phyloP scores from a whole-genome alignment of 2,329 filamentous ascomycete genomes.

The Lachnellula subtilissima region DNA sequence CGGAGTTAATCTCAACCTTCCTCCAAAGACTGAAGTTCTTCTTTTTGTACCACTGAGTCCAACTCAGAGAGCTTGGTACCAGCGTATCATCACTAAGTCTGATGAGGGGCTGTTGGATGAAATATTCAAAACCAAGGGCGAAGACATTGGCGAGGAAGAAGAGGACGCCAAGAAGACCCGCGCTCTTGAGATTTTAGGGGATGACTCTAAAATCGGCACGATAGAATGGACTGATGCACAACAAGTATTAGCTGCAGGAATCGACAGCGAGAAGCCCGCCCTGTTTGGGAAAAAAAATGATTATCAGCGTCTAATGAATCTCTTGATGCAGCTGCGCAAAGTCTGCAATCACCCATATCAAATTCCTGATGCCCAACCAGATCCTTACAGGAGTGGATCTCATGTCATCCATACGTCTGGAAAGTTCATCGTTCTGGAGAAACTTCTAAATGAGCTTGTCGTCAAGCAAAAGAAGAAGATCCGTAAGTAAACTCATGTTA shows the following conservation, averaged over 20 bases:
- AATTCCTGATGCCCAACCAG: constrained; percentile 26
- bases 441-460: constrained; percentile 78
- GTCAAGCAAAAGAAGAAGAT: constrained; percentile 63
- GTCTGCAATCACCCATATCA: constrained; percentile 82
- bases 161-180: constrained; percentile 35
- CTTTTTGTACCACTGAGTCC: constrained; percentile 54
- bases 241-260: constrained; percentile 39
- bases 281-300: constrained; percentile 31
- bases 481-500: constrained; percentile 57
- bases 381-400: constrained; percentile 65
- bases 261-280: constrained; percentile 29
- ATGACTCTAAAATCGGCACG: constrained; percentile 26
- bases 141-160: constrained; percentile 38
- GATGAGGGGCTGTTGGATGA: constrained; percentile 48
- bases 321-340: constrained; percentile 89
- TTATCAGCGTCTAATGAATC: constrained; percentile 70
- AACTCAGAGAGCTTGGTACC: constrained; percentile 55
- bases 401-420: constrained; percentile 86
- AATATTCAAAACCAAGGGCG: constrained; percentile 42
- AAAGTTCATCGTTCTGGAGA: constrained; percentile 77
- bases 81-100: constrained; percentile 49
- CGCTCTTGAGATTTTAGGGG: constrained; percentile 32
- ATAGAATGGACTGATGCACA: constrained; percentile 44
- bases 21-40: constrained; percentile 51
- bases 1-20: constrained; percentile 49